These are phyloP conservation scores for Xylaria sp. DNA, from an alignment of 2,329 filamentous ascomycete genomes.

Conservation along the genomic window DNA sequence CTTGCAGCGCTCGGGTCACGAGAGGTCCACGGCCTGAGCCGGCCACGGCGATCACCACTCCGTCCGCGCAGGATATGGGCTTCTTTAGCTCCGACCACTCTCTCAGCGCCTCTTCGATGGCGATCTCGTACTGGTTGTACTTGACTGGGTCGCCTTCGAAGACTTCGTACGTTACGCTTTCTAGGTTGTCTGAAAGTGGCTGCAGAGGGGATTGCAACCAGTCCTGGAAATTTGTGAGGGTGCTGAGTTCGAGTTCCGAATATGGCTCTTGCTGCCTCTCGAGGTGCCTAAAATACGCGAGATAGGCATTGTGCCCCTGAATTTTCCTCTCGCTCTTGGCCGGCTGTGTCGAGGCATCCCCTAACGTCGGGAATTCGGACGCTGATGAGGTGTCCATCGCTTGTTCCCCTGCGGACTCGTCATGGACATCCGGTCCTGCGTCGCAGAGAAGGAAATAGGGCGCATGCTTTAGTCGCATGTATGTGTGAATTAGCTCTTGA, in stretches of 20 bases:
- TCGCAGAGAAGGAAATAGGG: slow-evolving; percentile 70
- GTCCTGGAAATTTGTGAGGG: slow-evolving; percentile 74
- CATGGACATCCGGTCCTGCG: slow-evolving; percentile 55
- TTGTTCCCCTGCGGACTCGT: slow-evolving; percentile 41
- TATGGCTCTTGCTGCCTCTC: slow-evolving; percentile 78
- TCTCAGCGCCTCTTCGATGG: slow-evolving; percentile 77
- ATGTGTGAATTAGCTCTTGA: slow-evolving; percentile 64
- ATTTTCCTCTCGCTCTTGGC: slow-evolving; percentile 52
- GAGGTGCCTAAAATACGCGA: slow-evolving; percentile 83
- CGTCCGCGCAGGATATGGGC: slow-evolving; percentile 73
- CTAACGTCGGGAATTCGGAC: slow-evolving; percentile 70
- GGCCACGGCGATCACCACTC: slow-evolving; percentile 87
- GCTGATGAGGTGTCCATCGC: slow-evolving; percentile 47
- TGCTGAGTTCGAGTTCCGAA: slow-evolving; percentile 55
- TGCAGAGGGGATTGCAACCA: slow-evolving; percentile 95
- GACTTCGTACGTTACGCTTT: slow-evolving; percentile 96
- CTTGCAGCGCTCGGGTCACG: slow-evolving; percentile 83
- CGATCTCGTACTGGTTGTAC: slow-evolving; percentile 92
- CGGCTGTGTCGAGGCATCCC: slow-evolving; percentile 60
- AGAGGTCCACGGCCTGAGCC: slow-evolving; percentile 92
- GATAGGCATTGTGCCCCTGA: slow-evolving; percentile 51
- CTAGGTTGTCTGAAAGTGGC: slow-evolving; percentile 92
- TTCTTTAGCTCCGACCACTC: slow-evolving; percentile 79
- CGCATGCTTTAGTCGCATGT: slow-evolving; percentile 67
- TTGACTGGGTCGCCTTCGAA: slow-evolving; percentile 99